Percentiles rank a stretch among this genome's conserved stretches.
These are phyloP conservation scores for Peronospora farinosa DNA, from an alignment of 352 stramenopile genomes.

Conservation along the genomic window DNA sequence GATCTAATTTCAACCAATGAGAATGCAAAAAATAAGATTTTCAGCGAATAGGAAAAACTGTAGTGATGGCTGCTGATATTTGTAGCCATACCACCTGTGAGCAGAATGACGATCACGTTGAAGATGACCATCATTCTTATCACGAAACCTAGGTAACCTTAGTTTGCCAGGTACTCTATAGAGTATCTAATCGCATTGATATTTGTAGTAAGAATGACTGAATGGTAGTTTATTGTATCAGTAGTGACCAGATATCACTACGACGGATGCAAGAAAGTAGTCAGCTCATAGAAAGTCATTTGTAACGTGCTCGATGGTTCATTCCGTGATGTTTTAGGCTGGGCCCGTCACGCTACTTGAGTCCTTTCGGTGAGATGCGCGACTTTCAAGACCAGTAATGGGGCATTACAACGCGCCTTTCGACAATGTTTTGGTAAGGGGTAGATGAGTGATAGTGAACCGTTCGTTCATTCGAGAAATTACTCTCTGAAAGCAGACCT, in stretches of 20 bases:
- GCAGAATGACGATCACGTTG: too few relatives aligned
- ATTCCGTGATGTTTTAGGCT: conserved; percentile 7
- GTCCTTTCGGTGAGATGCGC: conserved; percentile 1
- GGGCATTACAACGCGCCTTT: conserved; percentile 15
- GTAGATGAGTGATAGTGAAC: conserved; percentile 2
- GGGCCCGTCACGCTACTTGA: conserved; percentile 16
- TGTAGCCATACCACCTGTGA: too few relatives aligned
- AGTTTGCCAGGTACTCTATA: too few relatives aligned
- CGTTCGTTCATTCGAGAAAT: conserved; percentile 10
- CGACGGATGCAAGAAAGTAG: conserved; percentile 5
- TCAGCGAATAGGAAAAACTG: not conserved
- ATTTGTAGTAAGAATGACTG: too few relatives aligned
- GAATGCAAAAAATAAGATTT: not conserved
- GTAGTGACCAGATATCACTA: conserved; percentile 6
- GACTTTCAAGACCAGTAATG: conserved; percentile 9
- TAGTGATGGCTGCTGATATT: not conserved
- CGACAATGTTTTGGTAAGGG: conserved; percentile 1
- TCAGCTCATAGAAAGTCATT: not conserved
- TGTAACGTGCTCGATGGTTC: conserved; percentile 1
- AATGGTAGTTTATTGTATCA: too few relatives aligned
- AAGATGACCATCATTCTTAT: not conserved
- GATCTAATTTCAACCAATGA: not conserved
- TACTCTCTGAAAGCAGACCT: not conserved
- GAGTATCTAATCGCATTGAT: too few relatives aligned
- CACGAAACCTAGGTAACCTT: too few relatives aligned